Percentiles rank a stretch among this genome's conserved stretches.
Conservation (phyloP, 2,329 filamentous ascomycete genomes). For the Diaporthe nobilis region DNA sequence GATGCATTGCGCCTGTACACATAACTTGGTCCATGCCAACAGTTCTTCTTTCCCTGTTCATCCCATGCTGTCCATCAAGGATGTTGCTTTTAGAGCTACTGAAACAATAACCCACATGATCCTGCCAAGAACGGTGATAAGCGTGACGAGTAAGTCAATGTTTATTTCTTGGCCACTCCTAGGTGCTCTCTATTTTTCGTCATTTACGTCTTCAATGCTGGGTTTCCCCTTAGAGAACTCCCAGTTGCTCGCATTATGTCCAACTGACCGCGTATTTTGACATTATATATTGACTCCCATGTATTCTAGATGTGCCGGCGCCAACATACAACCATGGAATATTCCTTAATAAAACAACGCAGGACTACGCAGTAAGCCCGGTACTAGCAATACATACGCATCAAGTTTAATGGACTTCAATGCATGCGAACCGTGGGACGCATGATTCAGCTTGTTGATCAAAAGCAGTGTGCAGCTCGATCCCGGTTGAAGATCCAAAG, state of each 20-base stretch:
- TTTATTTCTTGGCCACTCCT: neutral
- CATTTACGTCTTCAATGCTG: neutral
- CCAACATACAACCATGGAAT: neutral
- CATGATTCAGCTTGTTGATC: neutral
- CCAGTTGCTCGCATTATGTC: neutral
- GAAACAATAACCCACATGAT: slow-evolving; percentile 1
- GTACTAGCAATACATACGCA: neutral
- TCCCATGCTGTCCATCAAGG: neutral
- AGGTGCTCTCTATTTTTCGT: neutral
- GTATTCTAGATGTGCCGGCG: neutral
- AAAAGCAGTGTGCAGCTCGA: neutral
- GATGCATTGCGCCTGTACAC: neutral
- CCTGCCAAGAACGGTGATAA: slow-evolving; percentile 16
- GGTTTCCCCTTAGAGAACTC: neutral
- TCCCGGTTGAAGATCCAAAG: neutral
- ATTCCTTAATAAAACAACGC: too few species aligned
- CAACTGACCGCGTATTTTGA: neutral
- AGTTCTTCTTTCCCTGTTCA: neutral
- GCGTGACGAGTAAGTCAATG: slow-evolving; percentile 6
- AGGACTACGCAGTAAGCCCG: neutral
- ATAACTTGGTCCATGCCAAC: neutral
- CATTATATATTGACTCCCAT: neutral
- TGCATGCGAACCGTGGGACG: neutral
- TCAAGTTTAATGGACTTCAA: neutral
- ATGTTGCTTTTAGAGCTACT: slow-evolving; percentile 7